phyloP scores from a whole-genome alignment of 495 filamentous ascomycete genomes.

The Geopyxis carbonaria region DNA sequence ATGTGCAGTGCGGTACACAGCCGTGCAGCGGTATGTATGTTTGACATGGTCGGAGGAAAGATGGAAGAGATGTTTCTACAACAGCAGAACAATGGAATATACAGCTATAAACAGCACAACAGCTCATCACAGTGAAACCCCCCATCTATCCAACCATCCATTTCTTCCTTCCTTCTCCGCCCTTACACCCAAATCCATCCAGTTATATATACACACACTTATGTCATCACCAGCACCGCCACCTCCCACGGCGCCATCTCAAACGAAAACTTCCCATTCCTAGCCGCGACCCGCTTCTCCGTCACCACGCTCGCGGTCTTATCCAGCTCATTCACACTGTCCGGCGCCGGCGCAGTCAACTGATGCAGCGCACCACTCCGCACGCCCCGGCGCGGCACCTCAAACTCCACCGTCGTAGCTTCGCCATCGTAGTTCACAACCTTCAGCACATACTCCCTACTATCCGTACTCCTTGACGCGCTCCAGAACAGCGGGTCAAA shows the following conservation, averaged over 20 bases:
- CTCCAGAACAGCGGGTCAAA: conserved; percentile 40
- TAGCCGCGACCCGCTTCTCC: conserved; percentile 3
- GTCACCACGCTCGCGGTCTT: conserved; percentile 14
- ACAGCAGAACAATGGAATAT: too few relatives aligned
- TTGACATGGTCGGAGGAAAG: too few relatives aligned
- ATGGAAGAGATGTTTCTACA: too few relatives aligned
- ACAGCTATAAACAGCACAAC: too few relatives aligned
- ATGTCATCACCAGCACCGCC: conserved; percentile 17
- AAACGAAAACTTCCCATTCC: conserved; percentile 8
- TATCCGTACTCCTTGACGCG: conserved; percentile 19
- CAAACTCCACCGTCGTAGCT: conserved; percentile 25
- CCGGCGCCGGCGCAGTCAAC: conserved; percentile 27
- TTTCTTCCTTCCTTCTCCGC: too few relatives aligned
- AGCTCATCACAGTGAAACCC: too few relatives aligned
- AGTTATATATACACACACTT: too few relatives aligned
- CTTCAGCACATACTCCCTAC: conserved; percentile 1
- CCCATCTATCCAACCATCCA: too few relatives aligned
- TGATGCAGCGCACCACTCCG: conserved; percentile 21
- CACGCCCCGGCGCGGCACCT: conserved; percentile 24
- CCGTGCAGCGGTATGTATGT: too few relatives aligned
- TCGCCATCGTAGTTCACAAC: too few relatives aligned
- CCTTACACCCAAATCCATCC: too few relatives aligned
- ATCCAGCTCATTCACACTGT: conserved; percentile 20
- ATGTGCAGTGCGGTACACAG: too few relatives aligned
- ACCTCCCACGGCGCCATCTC: conserved; percentile 12